phyloP scores from a whole-genome alignment of 2,329 filamentous ascomycete species.

The Exserohilum rostratum region DNA sequence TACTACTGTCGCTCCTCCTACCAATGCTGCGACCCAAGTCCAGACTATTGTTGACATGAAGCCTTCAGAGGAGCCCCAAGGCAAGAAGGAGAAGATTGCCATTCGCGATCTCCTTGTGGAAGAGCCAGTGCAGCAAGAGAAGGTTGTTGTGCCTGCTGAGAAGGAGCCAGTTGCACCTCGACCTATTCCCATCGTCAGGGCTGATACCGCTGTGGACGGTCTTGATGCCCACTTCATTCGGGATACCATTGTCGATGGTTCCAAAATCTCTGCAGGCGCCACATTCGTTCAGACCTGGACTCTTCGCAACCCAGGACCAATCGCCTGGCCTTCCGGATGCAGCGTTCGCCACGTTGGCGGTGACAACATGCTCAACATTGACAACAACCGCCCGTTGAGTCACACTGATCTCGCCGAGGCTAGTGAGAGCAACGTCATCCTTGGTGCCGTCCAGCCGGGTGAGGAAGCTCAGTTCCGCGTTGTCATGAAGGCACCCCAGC shows the following conservation, averaged over 20 bases:
- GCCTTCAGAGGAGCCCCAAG: constrained; percentile 58
- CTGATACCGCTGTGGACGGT: constrained; percentile 29
- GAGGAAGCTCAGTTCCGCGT: constrained; percentile 83
- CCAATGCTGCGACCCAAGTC: constrained; percentile 65
- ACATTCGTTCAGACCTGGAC: constrained; percentile 92
- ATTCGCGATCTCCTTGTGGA: constrained; percentile 49
- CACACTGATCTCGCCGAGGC: constrained; percentile 77
- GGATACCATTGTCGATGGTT: constrained; percentile 81
- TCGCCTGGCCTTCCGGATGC: constrained; percentile 85
- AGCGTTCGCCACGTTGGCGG: constrained; percentile 90
- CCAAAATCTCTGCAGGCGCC: constrained; percentile 69
- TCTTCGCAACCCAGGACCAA: constrained; percentile 80
- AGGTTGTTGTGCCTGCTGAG: constrained; percentile 30
- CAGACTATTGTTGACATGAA: constrained; percentile 67
- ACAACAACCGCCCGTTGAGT: constrained; percentile 78
- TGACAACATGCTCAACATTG: constrained; percentile 94
- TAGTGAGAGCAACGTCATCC: constrained; percentile 80
- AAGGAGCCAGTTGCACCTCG: constrained; percentile 19
- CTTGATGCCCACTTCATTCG: constrained; percentile 74
- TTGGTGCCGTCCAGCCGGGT: constrained; percentile 71
- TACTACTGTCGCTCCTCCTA: constrained; percentile 52
- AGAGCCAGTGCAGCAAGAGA: constrained; percentile 43
- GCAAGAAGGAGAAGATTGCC: constrained; percentile 52
- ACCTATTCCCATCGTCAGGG: constrained; percentile 13
- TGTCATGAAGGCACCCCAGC: constrained; percentile 77